phyloP scores from a whole-genome alignment of 305 asterid genomes.

The Striga hermonthica region DNA sequence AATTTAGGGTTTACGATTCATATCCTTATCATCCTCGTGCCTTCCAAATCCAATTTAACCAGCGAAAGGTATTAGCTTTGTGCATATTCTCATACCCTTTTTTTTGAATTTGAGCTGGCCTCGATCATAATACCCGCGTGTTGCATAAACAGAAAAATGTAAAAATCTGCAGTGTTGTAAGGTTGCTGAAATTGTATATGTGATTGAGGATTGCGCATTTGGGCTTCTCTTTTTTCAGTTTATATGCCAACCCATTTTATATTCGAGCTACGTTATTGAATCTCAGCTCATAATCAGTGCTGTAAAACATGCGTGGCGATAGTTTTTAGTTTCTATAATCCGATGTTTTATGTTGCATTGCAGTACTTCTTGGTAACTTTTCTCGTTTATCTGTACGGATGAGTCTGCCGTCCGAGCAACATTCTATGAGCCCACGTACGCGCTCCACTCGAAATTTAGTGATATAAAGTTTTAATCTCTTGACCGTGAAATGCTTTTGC shows the following conservation, averaged over 20 bases:
- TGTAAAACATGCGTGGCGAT: background rate
- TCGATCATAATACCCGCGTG: background rate
- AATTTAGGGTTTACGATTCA: slow-evolving; percentile 32
- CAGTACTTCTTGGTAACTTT: background rate
- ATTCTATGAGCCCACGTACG: slow-evolving; percentile 40
- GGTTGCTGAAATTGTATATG: background rate
- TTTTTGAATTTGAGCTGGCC: slow-evolving; percentile 19
- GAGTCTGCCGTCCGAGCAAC: slow-evolving; percentile 41
- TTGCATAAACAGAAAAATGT: background rate
- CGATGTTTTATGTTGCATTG: background rate
- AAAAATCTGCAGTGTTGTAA: background rate
- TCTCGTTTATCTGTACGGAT: slow-evolving; percentile 35
- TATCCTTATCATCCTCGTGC: background rate
- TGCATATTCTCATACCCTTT: background rate
- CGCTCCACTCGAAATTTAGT: slow-evolving; percentile 21
- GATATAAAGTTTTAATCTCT: background rate
- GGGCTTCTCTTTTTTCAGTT: background rate
- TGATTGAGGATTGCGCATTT: background rate
- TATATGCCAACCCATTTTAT: background rate
- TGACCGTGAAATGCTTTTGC: background rate
- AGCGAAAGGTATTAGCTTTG: slow-evolving; percentile 26
- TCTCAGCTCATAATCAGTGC: slow-evolving; percentile 18
- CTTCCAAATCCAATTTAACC: background rate
- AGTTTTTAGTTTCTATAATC: background rate
- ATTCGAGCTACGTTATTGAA: background rate